phyloP scores from a whole-genome alignment of 2,329 filamentous ascomycete species.

The Hymenoscyphus fructigenus region DNA sequence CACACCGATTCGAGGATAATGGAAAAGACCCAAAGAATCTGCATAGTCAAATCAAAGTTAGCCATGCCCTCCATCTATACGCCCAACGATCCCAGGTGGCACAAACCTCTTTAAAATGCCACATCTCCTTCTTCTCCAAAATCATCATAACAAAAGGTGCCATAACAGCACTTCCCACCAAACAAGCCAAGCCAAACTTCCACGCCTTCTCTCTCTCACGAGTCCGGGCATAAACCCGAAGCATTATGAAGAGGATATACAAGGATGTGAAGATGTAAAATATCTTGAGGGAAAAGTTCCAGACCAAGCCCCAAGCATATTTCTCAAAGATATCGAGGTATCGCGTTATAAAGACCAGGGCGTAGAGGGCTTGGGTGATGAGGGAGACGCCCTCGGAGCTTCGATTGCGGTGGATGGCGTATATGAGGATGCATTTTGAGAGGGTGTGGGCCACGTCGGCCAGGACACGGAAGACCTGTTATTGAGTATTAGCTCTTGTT shows the following conservation, averaged over 20 bases:
- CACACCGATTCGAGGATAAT: conserved; percentile 89
- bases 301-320: conserved; percentile 45
- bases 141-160: conserved; percentile 74
- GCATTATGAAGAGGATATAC: conserved; percentile 87
- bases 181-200: conserved; percentile 75
- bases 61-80: background rate
- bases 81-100: background rate
- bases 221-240: conserved; percentile 81
- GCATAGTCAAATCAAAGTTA: background rate
- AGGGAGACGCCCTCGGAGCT: conserved; percentile 90
- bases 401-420: conserved; percentile 82
- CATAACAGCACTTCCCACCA: conserved; percentile 63
- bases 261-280: conserved; percentile 83
- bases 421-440: conserved; percentile 88
- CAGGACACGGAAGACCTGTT: conserved; percentile 65
- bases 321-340: conserved; percentile 76
- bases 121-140: conserved; percentile 51
- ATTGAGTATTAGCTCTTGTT: background rate
- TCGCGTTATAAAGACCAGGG: conserved; percentile 78
- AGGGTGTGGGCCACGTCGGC: conserved; percentile 82
- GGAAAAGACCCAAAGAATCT: conserved; percentile 86
- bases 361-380: conserved; percentile 87
- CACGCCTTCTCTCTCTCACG: conserved; percentile 89
- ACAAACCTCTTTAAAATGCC: conserved; percentile 53
- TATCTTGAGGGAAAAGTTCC: conserved; percentile 83